Conservation (phyloP, 768 basidiomycete species). For the Daedaleopsis nitida region DNA sequence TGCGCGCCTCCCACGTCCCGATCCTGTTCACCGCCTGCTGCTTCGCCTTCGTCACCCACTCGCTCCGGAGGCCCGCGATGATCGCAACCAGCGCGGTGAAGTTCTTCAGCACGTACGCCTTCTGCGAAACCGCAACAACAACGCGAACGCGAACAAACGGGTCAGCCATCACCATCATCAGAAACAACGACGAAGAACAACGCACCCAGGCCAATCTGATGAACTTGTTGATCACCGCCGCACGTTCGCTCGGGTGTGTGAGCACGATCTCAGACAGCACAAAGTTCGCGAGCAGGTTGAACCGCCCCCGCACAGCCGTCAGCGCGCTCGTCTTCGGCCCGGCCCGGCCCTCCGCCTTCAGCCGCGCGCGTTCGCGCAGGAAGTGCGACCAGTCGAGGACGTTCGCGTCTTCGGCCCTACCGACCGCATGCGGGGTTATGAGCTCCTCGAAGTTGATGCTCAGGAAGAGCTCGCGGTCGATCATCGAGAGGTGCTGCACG, state of each 20-base stretch:
- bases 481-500: conserved; percentile 81
- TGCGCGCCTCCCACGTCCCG: conserved; percentile 68
- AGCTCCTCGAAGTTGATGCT: conserved; percentile 86
- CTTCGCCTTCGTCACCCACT: conserved; percentile 70
- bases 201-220: conserved; percentile 85
- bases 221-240: conserved; percentile 71
- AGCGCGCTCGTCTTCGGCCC: conserved; percentile 70
- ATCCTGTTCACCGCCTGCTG: conserved; percentile 66
- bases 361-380: conserved; percentile 70
- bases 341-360: conserved; percentile 62
- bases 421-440: conserved; percentile 72
- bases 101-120: conserved; percentile 77
- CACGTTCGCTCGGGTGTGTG: conserved; percentile 67
- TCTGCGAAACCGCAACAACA: conserved; percentile 45
- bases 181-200: conserved; percentile 10
- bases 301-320: conserved; percentile 74
- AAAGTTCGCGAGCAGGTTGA: conserved; percentile 84
- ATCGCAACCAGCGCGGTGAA: conserved; percentile 81
- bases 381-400: conserved; percentile 85
- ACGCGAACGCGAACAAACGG: no score
- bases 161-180: neutral
- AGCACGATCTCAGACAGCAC: conserved; percentile 79
- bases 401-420: conserved; percentile 58
- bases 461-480: conserved; percentile 86
- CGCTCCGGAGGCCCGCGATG: conserved; percentile 71